Base-by-base conservation (phyloP, 345 rosid species). In the Pugionium cornutum region DNA sequence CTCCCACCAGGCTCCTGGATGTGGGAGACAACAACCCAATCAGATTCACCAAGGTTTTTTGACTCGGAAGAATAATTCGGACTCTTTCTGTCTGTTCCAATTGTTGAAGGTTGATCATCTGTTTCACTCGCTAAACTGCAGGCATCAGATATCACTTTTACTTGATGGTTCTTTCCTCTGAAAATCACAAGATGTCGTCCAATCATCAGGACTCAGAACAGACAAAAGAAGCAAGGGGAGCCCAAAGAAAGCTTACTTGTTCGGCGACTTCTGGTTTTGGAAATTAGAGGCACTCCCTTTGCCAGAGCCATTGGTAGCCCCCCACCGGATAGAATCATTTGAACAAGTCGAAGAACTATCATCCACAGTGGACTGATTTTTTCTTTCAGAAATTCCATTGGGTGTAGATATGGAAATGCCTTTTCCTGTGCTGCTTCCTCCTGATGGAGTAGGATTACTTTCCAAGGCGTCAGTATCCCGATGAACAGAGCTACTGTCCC, bases 271-370 rank as follows among this genome's bases (percentile, higher is more conserved):
- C 75, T 82, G 80, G 67, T 66, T 76, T 47, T 78, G 87, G 72
- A 73, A 58, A 70, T 70, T 86, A 25, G 79, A 70, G 72, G 80
- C 61, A 75, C 65, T 85, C 69, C 87, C 87, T 58, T 78, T 86
- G 63, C 76, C 78, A 5, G 84, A 79, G 6, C 86, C 90, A 79
- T 75, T 84, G 70, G 77, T 80, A 35, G 79, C 86, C 61, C 83
- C 82, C 0, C 97, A 86, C 61, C 84, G 89, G 58, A 88, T 81
- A 0, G 97, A 94, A 68, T 94, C 99, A 7, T 86, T 88, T 5
- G 99, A 94, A 78, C 99, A 89, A 2, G 99, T 94, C 9, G 97
- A 94, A 39, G 99, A 90, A 80, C 95, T 94, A 80, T 94, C 99
- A 84, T 88, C 95, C 83, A 86, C 76, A 36, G 66, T 70, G 48